These are phyloP conservation scores for Aspergillus sclerotialis DNA, from an alignment of 2,329 filamentous ascomycete genomes.

Conservation along the genomic window DNA sequence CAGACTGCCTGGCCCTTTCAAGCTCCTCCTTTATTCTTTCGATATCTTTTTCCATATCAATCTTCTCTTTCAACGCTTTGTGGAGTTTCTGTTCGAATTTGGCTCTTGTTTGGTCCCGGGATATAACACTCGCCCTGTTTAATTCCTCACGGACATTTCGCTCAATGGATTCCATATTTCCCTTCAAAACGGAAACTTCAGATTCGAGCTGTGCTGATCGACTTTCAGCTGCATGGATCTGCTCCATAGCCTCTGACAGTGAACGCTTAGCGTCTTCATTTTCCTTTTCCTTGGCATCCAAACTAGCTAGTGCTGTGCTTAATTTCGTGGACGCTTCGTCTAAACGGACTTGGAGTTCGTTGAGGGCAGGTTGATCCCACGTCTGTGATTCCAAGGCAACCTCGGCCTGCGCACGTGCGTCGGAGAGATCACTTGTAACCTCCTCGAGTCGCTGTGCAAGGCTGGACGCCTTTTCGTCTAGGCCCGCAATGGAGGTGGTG, in stretches of 20 bases:
- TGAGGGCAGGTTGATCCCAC: constrained; percentile 11
- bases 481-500: constrained; percentile 11
- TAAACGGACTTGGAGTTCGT: constrained; percentile 18
- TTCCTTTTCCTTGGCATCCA: constrained; percentile 14
- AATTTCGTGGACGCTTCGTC: constrained; percentile 14
- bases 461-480: constrained; percentile 13
- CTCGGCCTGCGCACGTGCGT: constrained; percentile 13
- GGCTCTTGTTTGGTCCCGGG: constrained; percentile 19
- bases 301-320: constrained; percentile 7
- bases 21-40: constrained; percentile 15
- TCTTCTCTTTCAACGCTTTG: constrained; percentile 19
- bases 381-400: constrained; percentile 16
- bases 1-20: constrained; percentile 8
- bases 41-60: constrained; percentile 11
- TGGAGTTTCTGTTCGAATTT: constrained; percentile 24
- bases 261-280: constrained; percentile 11
- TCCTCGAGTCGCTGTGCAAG: constrained; percentile 23
- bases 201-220: constrained; percentile 11
- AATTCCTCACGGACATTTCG: constrained; percentile 23
- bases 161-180: constrained; percentile 16
- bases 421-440: constrained; percentile 12
- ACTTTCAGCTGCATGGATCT: constrained; percentile 11
- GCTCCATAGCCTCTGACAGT: constrained; percentile 13
- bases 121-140: constrained; percentile 21
- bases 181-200: constrained; percentile 15